Evolutionary conservation across 139 green algal species (phyloP), one percentile per base, ranked within the genome.

Genomic region (Tetradesmus lagerheimii): DNA sequence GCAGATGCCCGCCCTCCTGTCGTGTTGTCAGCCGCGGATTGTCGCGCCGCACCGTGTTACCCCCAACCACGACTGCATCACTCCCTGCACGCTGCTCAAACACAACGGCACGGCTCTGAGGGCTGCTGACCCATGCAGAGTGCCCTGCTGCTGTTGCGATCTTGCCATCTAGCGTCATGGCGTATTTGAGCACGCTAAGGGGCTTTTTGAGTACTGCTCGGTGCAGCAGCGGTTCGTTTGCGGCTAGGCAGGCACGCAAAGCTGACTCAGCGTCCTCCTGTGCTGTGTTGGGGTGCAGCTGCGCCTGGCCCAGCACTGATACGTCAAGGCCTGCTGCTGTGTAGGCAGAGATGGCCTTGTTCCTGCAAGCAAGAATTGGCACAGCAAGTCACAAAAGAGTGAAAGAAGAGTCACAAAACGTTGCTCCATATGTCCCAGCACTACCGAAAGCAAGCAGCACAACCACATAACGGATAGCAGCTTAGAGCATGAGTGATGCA

Each of bases 121-220:
- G 34, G 84, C 89, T 95, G 89, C 92, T 98, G n/a, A 99, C 97
- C 98, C 98, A 99, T 27, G 97, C 95, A 31, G 95, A 95, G 92
- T 99, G 98, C 2, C 98, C 98, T n/a, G 89, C 91, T 41, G 88
- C 57, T 16, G 97, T 97, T 20, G 98, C 98, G 50, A 99, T 99
- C 94, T 99, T 99, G 83, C 98, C 98, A 87, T 99, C 98, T 53
- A 99, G 89, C 9, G 98, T 99, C 98, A 99, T 99, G 5, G 98
- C 98, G 90, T 99, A 99, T 92, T 99, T 99, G 57, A 99, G 94
- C 39, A 99, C 89, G 34, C 93, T 94, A 64, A 96, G 89, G 0
- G 98, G 98, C 43, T 93, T 86, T 4, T 94, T 83, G n/a, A 95
- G 95, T 11, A 92, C 95, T 2, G 95, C 96, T 31, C 96, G 89